These are phyloP conservation scores for Sanghuangporus weigelae DNA, from an alignment of 1,284 basidiomycete genomes.

Conservation along the genomic window DNA sequence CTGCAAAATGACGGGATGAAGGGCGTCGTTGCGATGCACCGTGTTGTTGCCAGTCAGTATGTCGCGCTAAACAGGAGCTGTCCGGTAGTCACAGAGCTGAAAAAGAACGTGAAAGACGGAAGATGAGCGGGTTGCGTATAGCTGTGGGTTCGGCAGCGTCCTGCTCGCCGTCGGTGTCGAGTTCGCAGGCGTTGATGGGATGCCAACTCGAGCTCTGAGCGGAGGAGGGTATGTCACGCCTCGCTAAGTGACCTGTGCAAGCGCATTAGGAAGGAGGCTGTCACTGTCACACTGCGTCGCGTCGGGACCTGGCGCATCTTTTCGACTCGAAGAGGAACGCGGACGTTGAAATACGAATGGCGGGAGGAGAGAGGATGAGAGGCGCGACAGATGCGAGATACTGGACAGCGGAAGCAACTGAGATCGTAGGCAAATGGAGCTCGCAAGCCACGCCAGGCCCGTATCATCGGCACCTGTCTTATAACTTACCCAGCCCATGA, in stretches of 20 bases:
- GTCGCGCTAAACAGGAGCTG: background rate
- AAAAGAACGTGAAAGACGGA: background rate
- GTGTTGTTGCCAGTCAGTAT: background rate
- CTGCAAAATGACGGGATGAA: background rate
- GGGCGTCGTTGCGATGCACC: background rate
- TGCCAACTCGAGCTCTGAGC: background rate
- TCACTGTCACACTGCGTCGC: background rate
- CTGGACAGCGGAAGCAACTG: background rate
- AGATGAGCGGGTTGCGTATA: background rate
- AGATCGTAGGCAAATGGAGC: conserved; percentile 1
- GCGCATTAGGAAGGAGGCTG: background rate
- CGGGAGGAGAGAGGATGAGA: background rate
- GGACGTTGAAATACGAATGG: background rate
- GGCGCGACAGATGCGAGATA: background rate
- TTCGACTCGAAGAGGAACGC: background rate
- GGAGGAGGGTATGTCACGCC: background rate
- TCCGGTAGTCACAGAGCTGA: background rate
- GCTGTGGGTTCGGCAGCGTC: background rate
- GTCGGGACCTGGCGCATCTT: background rate
- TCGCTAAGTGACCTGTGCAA: background rate
- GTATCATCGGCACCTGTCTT: conserved; percentile 5
- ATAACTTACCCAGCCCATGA: conserved; percentile 4
- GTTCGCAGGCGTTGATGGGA: conserved; percentile 1
- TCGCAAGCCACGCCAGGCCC: background rate
- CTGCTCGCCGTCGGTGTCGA: background rate